A percentile compares a stretch with the other conserved stretches of the same genome.
Evolutionary conservation across 2,329 filamentous ascomycete species (phyloP).

Genomic region (Xylariaceae sp.): DNA sequence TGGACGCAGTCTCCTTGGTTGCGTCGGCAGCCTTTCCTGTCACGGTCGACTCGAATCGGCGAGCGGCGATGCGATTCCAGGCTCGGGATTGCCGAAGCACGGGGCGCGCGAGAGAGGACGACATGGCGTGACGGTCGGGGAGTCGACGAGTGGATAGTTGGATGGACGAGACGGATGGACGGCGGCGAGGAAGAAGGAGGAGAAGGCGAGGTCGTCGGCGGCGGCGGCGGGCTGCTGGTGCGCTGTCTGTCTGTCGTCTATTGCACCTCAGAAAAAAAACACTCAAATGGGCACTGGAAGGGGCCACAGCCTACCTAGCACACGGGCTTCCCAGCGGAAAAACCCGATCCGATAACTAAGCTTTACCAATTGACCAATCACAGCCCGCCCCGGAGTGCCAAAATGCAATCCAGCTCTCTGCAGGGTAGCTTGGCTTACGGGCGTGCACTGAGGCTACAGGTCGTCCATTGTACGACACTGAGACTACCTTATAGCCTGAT

Average conservation of each 20-base stretch:
- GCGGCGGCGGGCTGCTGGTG: constrained; percentile 27
- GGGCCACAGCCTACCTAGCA: constrained; percentile 25
- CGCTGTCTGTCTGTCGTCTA: constrained; percentile 19
- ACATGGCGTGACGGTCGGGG: constrained; percentile 23
- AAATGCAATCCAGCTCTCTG: too few species aligned
- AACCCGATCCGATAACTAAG: constrained; percentile 28
- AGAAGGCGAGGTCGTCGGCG: constrained; percentile 6
- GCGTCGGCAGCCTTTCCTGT: constrained; percentile 34
- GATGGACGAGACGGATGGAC: constrained; percentile 13
- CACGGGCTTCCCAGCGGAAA: constrained; percentile 27
- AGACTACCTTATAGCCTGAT: too few species aligned
- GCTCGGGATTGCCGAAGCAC: constrained; percentile 34
- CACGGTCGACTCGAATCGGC: constrained; percentile 61
- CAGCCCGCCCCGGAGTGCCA: too few species aligned
- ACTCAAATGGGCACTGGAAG: constrained; percentile 36
- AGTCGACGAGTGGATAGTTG: constrained; percentile 15
- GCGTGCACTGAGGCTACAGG: too few species aligned
- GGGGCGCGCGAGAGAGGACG: constrained; percentile 31
- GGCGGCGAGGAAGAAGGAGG: constrained; percentile 2
- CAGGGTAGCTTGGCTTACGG: too few species aligned
- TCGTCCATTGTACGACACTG: too few species aligned
- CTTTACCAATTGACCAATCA: constrained; percentile 13
- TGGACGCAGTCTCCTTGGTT: constrained; percentile 37
- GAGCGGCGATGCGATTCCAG: constrained; percentile 45
- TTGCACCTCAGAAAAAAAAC: constrained; percentile 40